These are phyloP conservation scores for Vaccinium myrtillus DNA, from an alignment of 148 eudicot species.

Conservation along the genomic window DNA sequence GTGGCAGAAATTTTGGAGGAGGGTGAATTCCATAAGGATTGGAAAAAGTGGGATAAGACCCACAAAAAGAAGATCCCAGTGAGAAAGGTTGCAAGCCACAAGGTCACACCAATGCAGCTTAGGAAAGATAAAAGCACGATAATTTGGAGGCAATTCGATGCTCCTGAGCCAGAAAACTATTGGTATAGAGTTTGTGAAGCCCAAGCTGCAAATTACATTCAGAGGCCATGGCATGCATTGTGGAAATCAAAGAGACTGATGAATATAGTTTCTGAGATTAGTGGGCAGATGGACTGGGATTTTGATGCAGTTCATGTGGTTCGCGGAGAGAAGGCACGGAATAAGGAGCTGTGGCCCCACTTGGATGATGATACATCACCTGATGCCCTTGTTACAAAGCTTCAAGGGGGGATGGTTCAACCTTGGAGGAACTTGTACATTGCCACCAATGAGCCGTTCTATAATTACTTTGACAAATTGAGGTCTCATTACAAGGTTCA, in stretches of 20 bases:
- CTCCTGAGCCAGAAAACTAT: constrained; percentile 89
- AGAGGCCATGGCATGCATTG: constrained; percentile 88
- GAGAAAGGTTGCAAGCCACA: constrained; percentile 59
- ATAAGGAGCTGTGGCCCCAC: constrained; percentile 81
- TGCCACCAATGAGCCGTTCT: constrained; percentile 91
- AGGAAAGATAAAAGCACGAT: constrained; percentile 77
- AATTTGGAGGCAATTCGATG: constrained; percentile 89
- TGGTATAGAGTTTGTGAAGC: constrained; percentile 97
- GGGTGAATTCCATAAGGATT: constrained; percentile 67
- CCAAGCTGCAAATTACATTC: constrained; percentile 60
- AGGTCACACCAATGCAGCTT: constrained; percentile 76
- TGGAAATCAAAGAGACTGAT: constrained; percentile 99
- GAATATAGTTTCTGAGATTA: constrained; percentile 90
- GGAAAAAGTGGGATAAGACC: constrained; percentile 71
- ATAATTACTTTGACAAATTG: constrained; percentile 83
- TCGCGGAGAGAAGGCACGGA: constrained; percentile 85
- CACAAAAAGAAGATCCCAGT: constrained; percentile 71
- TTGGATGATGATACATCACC: constrained; percentile 88
- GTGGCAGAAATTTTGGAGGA: constrained; percentile 77
- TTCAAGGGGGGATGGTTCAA: constrained; percentile 48
- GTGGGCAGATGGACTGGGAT: constrained; percentile 97
- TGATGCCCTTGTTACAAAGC: constrained; percentile 62
- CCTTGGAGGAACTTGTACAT: constrained; percentile 84
- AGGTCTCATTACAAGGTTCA: constrained; percentile 92
- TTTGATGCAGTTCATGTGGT: constrained; percentile 93